A percentile compares a stretch with the other conserved stretches of the same genome.
phyloP scores from a whole-genome alignment of 2,329 filamentous ascomycete species.

The Cordyceps farinosa region DNA sequence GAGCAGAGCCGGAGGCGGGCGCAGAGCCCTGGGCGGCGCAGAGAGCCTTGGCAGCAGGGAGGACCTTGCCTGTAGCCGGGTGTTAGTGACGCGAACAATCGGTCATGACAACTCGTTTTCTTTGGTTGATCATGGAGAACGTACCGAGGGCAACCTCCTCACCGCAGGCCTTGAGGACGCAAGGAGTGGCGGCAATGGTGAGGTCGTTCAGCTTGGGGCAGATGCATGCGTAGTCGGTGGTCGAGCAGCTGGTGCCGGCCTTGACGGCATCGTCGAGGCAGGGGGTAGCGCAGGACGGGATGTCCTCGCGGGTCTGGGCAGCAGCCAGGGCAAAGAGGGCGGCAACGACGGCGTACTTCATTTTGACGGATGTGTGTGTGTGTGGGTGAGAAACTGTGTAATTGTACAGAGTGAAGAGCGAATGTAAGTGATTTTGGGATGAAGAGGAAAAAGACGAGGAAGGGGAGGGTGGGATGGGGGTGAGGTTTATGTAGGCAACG shows the following conservation, averaged over 20 bases:
- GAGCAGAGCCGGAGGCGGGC: constrained; percentile 8
- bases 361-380: constrained; percentile 27
- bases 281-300: constrained; percentile 37
- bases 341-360: constrained; percentile 37
- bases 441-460: constrained; percentile 20
- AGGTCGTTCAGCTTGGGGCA: constrained; percentile 33
- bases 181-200: constrained; percentile 31
- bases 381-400: constrained; percentile 21
- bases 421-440: constrained; percentile 31
- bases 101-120: no score
- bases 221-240: constrained; percentile 34
- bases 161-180: constrained; percentile 37
- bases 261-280: constrained; percentile 35
- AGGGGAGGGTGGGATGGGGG: constrained; percentile 21
- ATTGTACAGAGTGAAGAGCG: constrained; percentile 26
- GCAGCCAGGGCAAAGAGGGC: constrained; percentile 33
- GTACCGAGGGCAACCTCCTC: constrained; percentile 36
- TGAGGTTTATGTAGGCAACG: constrained; percentile 30
- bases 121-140: no score
- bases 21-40: constrained; percentile 26
- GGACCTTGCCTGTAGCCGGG: constrained; percentile 33
- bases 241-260: constrained; percentile 30
- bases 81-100: constrained; percentile 22
- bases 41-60: constrained; percentile 36
- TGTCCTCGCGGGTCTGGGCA: constrained; percentile 33